These are phyloP conservation scores for Penicillium hordei DNA, from an alignment of 2,329 filamentous ascomycete species.

Conservation along the genomic window DNA sequence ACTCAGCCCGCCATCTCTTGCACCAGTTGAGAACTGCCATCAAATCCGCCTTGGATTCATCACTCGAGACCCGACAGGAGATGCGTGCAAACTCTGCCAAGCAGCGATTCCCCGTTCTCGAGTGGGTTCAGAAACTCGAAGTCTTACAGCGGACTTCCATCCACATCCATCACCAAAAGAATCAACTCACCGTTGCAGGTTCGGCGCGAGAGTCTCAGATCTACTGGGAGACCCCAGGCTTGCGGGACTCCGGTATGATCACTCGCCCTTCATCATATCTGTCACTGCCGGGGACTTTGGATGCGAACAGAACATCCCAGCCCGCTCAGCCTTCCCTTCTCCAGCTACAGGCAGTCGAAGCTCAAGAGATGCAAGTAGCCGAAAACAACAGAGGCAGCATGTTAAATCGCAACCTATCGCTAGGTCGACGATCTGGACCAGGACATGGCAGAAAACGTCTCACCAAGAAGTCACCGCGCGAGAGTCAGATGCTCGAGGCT, in stretches of 20 bases:
- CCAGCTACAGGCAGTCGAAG: slow-evolving; percentile 8
- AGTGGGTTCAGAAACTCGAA: slow-evolving; percentile 66
- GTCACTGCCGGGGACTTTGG: neutral
- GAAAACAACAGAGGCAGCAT: slow-evolving; percentile 5
- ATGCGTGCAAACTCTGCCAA: slow-evolving; percentile 66
- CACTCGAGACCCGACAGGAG: slow-evolving; percentile 54
- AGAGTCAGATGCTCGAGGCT: slow-evolving; percentile 9
- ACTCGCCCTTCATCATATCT: neutral
- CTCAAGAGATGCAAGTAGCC: slow-evolving; percentile 3
- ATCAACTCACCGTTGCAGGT: slow-evolving; percentile 22
- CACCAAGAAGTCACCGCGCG: slow-evolving; percentile 8
- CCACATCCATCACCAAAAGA: slow-evolving; percentile 53
- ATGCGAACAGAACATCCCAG: slow-evolving; percentile 3
- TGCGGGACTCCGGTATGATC: slow-evolving; percentile 7
- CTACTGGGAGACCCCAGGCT: slow-evolving; percentile 11
- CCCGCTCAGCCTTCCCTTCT: slow-evolving; percentile 10
- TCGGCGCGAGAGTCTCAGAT: slow-evolving; percentile 35
- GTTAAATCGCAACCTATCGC: slow-evolving; percentile 14
- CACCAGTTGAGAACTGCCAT: slow-evolving; percentile 66
- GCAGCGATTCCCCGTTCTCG: slow-evolving; percentile 66
- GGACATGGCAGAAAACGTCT: slow-evolving; percentile 20
- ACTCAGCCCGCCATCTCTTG: slow-evolving; percentile 61
- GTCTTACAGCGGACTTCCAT: slow-evolving; percentile 63
- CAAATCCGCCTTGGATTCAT: slow-evolving; percentile 59
- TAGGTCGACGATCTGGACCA: slow-evolving; percentile 17